phyloP scores from a whole-genome alignment of 208 protist species.

The Leptomonas pyrrhocoris region DNA sequence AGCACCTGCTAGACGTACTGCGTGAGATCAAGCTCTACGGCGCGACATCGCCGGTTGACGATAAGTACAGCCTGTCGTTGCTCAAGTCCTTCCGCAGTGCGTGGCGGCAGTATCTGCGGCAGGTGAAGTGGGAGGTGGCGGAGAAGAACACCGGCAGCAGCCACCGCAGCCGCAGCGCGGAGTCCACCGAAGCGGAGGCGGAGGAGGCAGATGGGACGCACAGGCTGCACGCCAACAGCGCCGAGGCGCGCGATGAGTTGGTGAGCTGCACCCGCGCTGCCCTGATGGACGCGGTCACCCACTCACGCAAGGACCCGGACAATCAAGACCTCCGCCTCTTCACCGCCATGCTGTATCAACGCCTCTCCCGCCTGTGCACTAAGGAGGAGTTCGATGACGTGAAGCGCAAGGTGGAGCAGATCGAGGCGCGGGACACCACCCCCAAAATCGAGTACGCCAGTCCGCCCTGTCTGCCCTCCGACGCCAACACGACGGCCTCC shows the following conservation, averaged over 20 bases:
- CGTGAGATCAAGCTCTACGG: constrained; percentile 62
- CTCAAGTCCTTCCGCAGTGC: constrained; percentile 59
- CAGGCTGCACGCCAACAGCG: neutral
- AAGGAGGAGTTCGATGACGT: constrained; percentile 51
- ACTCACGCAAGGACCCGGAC: constrained; percentile 34
- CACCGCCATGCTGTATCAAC: constrained; percentile 59
- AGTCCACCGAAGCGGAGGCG: neutral
- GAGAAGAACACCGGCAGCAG: constrained; percentile 2
- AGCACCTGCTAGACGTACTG: constrained; percentile 65
- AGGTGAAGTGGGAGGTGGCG: constrained; percentile 37
- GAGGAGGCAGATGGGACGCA: neutral
- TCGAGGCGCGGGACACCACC: constrained; percentile 28
- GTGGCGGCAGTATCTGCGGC: constrained; percentile 65
- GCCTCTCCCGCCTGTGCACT: constrained; percentile 50
- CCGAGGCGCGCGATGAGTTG: constrained; percentile 37
- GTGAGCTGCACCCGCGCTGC: constrained; percentile 53
- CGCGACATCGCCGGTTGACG: constrained; percentile 13
- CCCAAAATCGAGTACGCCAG: constrained; percentile 39
- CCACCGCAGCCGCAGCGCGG: neutral
- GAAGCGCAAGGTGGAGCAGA: constrained; percentile 34
- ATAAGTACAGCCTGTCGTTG: constrained; percentile 49
- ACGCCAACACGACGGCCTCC: constrained; percentile 72
- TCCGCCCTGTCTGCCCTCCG: constrained; percentile 53
- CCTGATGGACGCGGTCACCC: constrained; percentile 47
- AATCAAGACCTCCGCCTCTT: constrained; percentile 52